phyloP scores from a whole-genome alignment of 345 rosid species.

The Erucastrum elatum region DNA sequence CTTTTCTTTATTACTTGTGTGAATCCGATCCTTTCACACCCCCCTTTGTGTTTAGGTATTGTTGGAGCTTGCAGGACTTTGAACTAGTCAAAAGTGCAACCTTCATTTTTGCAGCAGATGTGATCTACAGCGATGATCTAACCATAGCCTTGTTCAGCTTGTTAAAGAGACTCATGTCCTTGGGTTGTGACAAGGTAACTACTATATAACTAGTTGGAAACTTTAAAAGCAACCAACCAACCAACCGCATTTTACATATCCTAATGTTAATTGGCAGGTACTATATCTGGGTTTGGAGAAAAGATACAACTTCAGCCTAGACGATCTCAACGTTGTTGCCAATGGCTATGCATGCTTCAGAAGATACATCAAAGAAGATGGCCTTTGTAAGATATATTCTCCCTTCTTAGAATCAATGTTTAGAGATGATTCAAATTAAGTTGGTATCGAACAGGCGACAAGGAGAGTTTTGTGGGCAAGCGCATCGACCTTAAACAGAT shows the following conservation, averaged over 20 bases:
- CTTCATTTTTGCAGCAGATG: slow-evolving; percentile 39
- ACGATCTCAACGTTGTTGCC: slow-evolving; percentile 68
- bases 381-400: slow-evolving; percentile 14
- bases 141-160: slow-evolving; percentile 36
- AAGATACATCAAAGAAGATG: slow-evolving; percentile 52
- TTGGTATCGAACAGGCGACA: slow-evolving; percentile 14
- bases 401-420: neutral
- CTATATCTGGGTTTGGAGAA: slow-evolving; percentile 86
- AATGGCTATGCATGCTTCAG: slow-evolving; percentile 78
- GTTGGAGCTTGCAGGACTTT: slow-evolving; percentile 37
- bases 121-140: slow-evolving; percentile 42
- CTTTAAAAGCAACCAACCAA: neutral
- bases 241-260: neutral
- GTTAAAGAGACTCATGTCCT: slow-evolving; percentile 36
- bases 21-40: neutral
- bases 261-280: slow-evolving; percentile 43
- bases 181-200: slow-evolving; percentile 39
- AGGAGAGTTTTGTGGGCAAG: slow-evolving; percentile 52
- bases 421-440: neutral
- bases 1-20: neutral
- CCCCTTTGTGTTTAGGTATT: slow-evolving; percentile 20
- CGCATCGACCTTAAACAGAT: slow-evolving; percentile 52
- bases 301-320: slow-evolving; percentile 85
- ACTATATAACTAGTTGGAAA: neutral
- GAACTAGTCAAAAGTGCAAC: slow-evolving; percentile 33